These are phyloP conservation scores for Litsea cubeba DNA, from an alignment of 164 flowering plant genomes.

Conservation along the genomic window DNA sequence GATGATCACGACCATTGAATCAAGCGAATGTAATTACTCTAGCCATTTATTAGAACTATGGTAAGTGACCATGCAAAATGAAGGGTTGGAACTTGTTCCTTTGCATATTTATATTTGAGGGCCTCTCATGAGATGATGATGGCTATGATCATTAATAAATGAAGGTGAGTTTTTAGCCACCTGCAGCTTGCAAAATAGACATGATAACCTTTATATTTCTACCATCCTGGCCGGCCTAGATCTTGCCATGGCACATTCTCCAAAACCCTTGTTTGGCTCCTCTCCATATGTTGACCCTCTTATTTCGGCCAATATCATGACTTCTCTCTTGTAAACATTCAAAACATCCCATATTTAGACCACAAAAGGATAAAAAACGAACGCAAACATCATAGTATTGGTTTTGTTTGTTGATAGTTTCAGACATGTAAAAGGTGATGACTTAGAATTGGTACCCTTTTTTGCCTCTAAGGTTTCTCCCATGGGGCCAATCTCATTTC, in stretches of 20 bases:
- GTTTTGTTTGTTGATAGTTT: not conserved
- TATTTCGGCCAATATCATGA: not conserved
- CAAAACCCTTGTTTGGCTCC: not conserved
- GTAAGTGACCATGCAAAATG: too few species aligned
- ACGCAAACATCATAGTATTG: not conserved
- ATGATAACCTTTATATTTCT: not conserved
- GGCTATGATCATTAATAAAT: too few species aligned
- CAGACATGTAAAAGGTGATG: not conserved
- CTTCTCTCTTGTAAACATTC: not conserved
- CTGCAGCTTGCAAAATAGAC: not conserved
- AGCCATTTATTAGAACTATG: too few species aligned
- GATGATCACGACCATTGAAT: too few species aligned
- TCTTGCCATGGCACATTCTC: constrained; percentile 3
- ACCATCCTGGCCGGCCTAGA: not conserved
- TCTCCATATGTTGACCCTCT: not conserved
- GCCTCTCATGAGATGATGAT: too few species aligned
- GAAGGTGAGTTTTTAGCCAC: too few species aligned
- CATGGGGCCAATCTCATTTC: not conserved
- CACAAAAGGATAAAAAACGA: not conserved
- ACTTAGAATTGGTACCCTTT: not conserved
- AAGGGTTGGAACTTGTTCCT: too few species aligned
- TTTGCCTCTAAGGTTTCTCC: not conserved
- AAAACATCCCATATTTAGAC: not conserved
- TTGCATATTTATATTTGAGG: too few species aligned
- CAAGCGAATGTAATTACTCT: too few species aligned